These are phyloP conservation scores for Albatrellus ellisii DNA, from an alignment of 768 basidiomycete genomes.

Conservation along the genomic window DNA sequence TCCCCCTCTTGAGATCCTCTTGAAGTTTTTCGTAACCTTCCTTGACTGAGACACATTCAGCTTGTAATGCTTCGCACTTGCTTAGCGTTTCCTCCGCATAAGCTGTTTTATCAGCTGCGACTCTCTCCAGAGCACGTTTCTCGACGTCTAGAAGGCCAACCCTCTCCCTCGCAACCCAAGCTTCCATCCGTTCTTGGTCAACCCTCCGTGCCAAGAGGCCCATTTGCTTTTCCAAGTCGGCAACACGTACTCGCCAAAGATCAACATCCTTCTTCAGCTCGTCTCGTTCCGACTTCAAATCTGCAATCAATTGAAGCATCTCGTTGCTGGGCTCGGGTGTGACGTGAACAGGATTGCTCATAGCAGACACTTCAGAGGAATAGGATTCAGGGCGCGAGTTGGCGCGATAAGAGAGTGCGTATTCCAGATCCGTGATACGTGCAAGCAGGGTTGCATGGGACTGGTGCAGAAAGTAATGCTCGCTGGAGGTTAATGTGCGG, in stretches of 20 bases:
- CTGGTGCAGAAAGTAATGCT: slow-evolving; percentile 79
- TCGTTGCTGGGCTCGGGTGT: slow-evolving; percentile 54
- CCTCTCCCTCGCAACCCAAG: slow-evolving; percentile 72
- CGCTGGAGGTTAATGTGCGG: slow-evolving; percentile 25
- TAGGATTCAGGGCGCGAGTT: slow-evolving; percentile 29
- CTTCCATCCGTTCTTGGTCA: slow-evolving; percentile 70
- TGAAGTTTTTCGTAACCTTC: slow-evolving; percentile 27
- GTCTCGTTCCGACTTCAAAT: slow-evolving; percentile 81
- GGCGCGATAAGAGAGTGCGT: slow-evolving; percentile 38
- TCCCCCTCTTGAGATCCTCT: slow-evolving; percentile 14
- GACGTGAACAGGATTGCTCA: slow-evolving; percentile 18
- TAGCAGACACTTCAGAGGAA: slow-evolving; percentile 30
- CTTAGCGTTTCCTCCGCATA: neutral
- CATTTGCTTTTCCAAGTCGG: slow-evolving; percentile 61
- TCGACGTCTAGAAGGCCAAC: slow-evolving; percentile 54
- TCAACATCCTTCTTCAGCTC: slow-evolving; percentile 81
- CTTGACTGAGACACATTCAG: slow-evolving; percentile 20
- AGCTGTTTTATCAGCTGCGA: slow-evolving; percentile 17
- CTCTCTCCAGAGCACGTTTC: slow-evolving; percentile 42
- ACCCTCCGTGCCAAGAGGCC: slow-evolving; percentile 52
- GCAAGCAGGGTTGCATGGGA: slow-evolving; percentile 74
- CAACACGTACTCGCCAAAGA: slow-evolving; percentile 71
- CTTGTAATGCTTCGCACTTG: slow-evolving; percentile 11
- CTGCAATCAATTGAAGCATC: slow-evolving; percentile 60
- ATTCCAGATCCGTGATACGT: slow-evolving; percentile 73